Evolutionary conservation across 1,139 yeast species (phyloP).

Genomic region (Pneumocystis canis): DNA sequence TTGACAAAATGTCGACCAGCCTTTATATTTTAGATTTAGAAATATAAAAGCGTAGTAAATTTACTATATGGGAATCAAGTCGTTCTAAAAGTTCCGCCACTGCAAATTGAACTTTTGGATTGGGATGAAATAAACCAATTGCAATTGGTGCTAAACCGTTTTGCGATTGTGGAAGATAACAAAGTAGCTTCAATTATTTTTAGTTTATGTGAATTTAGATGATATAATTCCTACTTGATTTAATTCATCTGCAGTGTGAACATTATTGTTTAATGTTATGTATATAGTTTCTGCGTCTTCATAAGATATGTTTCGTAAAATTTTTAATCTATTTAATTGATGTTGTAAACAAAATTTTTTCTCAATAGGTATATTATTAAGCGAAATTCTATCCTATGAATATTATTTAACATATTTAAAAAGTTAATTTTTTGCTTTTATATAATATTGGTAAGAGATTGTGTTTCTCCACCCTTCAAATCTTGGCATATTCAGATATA

Average conservation of each 20-base stretch:
- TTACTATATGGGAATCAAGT: slow-evolving; percentile 23
- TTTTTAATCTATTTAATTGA: slow-evolving; percentile 22
- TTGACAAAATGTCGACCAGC: slow-evolving; percentile 17
- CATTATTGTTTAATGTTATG: slow-evolving; percentile 14
- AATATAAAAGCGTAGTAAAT: slow-evolving; percentile 14
- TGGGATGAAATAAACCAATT: slow-evolving; percentile 26
- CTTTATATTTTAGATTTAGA: slow-evolving; percentile 11
- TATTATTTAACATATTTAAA: slow-evolving; percentile 14
- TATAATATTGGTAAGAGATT: slow-evolving; percentile 14
- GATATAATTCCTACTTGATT: slow-evolving; percentile 15
- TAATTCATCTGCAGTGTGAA: slow-evolving; percentile 22
- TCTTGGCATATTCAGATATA: slow-evolving; percentile 20
- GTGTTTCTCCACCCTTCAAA: slow-evolving; percentile 26
- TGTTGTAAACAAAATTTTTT: slow-evolving; percentile 23
- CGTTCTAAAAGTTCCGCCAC: slow-evolving; percentile 22
- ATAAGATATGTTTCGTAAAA: slow-evolving; percentile 18
- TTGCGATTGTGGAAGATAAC: slow-evolving; percentile 16
- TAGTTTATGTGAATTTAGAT: neutral
- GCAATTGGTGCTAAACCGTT: slow-evolving; percentile 21
- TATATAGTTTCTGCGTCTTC: slow-evolving; percentile 21
- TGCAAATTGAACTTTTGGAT: slow-evolving; percentile 20
- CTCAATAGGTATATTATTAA: slow-evolving; percentile 19
- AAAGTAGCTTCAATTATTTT: slow-evolving; percentile 15
- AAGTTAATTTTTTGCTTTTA: neutral
- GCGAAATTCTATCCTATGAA: slow-evolving; percentile 17